Percentiles rank a stretch among this genome's conserved stretches.
phyloP scores from a whole-genome alignment of 169 alveolate genomes.

The Cryptosporidium viatorum region DNA sequence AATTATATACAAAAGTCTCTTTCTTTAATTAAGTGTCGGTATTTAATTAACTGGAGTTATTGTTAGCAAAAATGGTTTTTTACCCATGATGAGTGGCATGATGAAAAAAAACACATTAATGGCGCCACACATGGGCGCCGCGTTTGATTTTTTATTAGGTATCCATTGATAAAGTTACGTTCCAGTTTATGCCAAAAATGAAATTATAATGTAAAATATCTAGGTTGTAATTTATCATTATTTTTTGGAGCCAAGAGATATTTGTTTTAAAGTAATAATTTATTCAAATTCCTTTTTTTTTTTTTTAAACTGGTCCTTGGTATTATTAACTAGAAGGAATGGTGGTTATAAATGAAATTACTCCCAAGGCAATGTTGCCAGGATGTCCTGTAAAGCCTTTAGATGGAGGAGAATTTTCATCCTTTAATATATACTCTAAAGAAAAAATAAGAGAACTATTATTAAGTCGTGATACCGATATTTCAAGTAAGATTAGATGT shows the following conservation, averaged over 20 bases:
- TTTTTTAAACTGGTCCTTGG: not conserved
- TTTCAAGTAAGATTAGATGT: conserved; percentile 62
- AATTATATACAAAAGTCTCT: too few species aligned
- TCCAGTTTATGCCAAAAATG: not conserved
- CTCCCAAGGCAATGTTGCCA: conserved; percentile 65
- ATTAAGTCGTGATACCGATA: conserved; percentile 20
- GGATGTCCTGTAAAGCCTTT: conserved; percentile 42
- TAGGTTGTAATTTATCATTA: not conserved
- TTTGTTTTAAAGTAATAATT: not conserved
- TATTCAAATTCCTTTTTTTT: not conserved
- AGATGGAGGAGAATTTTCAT: conserved; percentile 17
- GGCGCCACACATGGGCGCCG: not conserved
- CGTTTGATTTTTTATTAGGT: not conserved
- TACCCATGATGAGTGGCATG: not conserved
- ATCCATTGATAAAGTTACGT: not conserved
- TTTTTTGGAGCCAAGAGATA: not conserved
- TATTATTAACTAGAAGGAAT: not conserved
- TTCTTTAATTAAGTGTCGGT: too few species aligned
- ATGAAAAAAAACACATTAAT: not conserved
- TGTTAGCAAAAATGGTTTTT: not conserved
- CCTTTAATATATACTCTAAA: conserved; percentile 35
- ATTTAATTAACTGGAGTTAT: not conserved
- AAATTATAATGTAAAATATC: not conserved
- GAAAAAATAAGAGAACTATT: conserved; percentile 22
- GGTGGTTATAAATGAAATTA: not conserved